phyloP scores from a whole-genome alignment of 345 rosid genomes.

The Eucalyptus pauciflora region DNA sequence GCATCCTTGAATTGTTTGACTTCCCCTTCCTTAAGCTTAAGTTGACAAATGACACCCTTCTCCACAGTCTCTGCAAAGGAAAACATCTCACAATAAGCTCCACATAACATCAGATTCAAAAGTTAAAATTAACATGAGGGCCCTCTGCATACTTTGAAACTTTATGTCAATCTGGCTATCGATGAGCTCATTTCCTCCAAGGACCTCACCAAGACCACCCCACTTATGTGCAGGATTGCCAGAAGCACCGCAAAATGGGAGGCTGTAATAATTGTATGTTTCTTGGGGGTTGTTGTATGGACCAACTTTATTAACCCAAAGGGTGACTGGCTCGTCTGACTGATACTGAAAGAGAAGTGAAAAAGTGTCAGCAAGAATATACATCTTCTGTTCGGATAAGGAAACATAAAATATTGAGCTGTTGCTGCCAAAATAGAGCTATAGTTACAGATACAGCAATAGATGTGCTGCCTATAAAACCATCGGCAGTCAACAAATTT shows the following conservation, averaged over 20 bases:
- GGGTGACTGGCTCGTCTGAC: slow-evolving; percentile 64
- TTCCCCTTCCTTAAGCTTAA: slow-evolving; percentile 53
- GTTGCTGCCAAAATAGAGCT: background rate
- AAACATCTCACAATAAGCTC: background rate
- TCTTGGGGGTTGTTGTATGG: slow-evolving; percentile 99
- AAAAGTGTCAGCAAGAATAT: background rate
- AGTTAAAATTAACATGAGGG: background rate
- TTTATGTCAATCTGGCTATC: slow-evolving; percentile 83
- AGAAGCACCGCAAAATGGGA: slow-evolving; percentile 83
- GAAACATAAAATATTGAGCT: background rate
- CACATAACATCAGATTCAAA: background rate
- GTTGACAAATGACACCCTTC: slow-evolving; percentile 40
- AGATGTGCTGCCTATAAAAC: background rate
- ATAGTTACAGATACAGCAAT: background rate
- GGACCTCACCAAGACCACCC: slow-evolving; percentile 99
- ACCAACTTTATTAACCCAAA: slow-evolving; percentile 99
- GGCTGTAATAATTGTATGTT: slow-evolving; percentile 97
- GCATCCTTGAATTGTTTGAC: slow-evolving; percentile 85
- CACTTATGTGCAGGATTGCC: slow-evolving; percentile 72
- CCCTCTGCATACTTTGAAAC: slow-evolving; percentile 57
- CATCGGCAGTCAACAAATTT: background rate
- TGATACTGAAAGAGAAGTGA: slow-evolving; percentile 52
- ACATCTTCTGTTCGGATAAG: background rate
- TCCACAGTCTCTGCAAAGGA: slow-evolving; percentile 47
- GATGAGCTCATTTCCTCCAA: slow-evolving; percentile 99